phyloP scores from a whole-genome alignment of 129 eudicot genomes.

The Logfia minima region DNA sequence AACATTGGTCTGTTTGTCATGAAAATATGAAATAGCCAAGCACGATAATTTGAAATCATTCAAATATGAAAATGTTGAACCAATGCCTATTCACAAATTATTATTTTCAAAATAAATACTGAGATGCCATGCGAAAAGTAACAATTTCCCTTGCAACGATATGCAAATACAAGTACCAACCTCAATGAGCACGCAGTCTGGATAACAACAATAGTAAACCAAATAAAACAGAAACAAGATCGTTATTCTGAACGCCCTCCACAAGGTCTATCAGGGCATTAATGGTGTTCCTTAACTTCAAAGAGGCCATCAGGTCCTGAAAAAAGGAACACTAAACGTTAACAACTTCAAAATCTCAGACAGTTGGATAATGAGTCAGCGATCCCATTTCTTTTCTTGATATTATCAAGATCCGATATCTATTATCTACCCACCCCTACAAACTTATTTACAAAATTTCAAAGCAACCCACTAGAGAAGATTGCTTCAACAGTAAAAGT shows the following conservation, averaged over 20 bases:
- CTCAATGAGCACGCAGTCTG: constrained; percentile 17
- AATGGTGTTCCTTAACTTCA: constrained; percentile 71
- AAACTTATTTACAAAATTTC: neutral
- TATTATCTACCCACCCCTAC: neutral
- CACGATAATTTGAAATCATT: neutral
- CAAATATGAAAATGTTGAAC: constrained; percentile 5
- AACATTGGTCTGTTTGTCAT: too few relatives aligned
- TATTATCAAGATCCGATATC: neutral
- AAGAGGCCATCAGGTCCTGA: constrained; percentile 88
- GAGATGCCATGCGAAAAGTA: constrained; percentile 15
- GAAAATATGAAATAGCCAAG: neutral
- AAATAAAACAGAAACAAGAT: constrained; percentile 16
- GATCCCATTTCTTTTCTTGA: neutral
- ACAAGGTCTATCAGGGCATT: constrained; percentile 11
- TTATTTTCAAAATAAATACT: constrained; percentile 20
- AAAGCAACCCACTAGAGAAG: neutral
- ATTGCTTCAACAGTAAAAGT: neutral
- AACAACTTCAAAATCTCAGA: neutral
- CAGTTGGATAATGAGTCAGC: neutral
- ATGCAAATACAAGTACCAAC: constrained; percentile 29
- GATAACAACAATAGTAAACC: constrained; percentile 13
- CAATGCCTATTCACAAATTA: constrained; percentile 28
- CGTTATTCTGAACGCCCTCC: constrained; percentile 16
- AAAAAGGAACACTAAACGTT: constrained; percentile 3
- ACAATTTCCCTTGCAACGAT: constrained; percentile 22